These are phyloP conservation scores for Gamsiella multidivaricata DNA, from an alignment of 192 early-diverging fungal genomes.

Conservation along the genomic window DNA sequence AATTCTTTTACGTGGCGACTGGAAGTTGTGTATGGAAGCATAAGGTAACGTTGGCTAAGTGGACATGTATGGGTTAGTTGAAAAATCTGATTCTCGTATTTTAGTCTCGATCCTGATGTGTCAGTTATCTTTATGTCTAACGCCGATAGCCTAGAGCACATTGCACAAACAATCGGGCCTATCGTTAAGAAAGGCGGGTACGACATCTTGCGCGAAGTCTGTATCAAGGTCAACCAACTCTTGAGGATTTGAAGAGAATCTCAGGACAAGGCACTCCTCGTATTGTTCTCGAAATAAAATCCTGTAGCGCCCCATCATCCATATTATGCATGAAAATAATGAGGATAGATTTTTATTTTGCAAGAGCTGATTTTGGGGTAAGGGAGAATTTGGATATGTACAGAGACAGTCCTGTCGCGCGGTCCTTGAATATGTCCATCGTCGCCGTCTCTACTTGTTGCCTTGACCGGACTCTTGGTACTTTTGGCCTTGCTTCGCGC, in stretches of 20 bases:
- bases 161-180: slow-evolving; percentile 23
- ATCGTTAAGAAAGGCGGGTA: slow-evolving; percentile 42
- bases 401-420: too few species aligned
- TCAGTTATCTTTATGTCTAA: background rate
- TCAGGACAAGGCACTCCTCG: too few species aligned
- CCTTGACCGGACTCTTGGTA: too few species aligned
- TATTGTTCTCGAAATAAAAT: too few species aligned
- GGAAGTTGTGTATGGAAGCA: slow-evolving; percentile 41
- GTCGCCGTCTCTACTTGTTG: too few species aligned
- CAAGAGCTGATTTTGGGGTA: too few species aligned
- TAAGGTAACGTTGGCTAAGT: slow-evolving; percentile 15
- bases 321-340: too few species aligned
- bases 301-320: too few species aligned
- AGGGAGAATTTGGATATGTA: too few species aligned
- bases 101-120: background rate
- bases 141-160: slow-evolving; percentile 12
- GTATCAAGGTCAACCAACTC: slow-evolving; percentile 40
- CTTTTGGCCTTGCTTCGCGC: too few species aligned
- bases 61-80: background rate
- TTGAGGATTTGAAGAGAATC: background rate
- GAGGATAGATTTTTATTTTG: too few species aligned
- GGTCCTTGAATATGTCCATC: too few species aligned
- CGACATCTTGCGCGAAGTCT: slow-evolving; percentile 26
- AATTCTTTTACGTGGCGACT: slow-evolving; percentile 48
- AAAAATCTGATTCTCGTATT: background rate